Base-by-base conservation (phyloP, 2,329 filamentous ascomycete species). In the Rhytidhysteron rufulum region DNA sequence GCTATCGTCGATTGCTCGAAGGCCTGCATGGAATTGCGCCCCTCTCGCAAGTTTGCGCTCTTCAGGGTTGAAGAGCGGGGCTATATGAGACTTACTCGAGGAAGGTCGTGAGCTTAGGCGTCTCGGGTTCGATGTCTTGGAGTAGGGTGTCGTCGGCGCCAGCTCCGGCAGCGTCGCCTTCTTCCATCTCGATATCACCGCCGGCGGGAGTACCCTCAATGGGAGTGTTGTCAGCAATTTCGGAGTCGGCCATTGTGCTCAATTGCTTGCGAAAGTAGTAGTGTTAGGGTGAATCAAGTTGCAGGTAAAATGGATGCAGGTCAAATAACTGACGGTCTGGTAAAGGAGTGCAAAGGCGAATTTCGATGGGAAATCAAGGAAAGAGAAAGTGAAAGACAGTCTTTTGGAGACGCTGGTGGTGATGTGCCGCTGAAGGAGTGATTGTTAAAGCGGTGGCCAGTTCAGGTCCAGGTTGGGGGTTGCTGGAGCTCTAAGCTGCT, bases 161-260 rank as follows among this genome's bases (percentile, higher is more conserved):
- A 24, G 40, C 48, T 29, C 41, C 41, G 8, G 42, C 49, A 15
- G 45, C 54, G 13, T 46, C 48, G 8, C 52, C 55, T 18, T 67
- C 69, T 11, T 53, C 66, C 72, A 78, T 73, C 37, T 77, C 75
- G 21, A 77, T 60, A 47, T 79, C 74, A 3, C 62, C 65, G 8
- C 62, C 50, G 1, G 61, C 37, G 3, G 54, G 51, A 2, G 52
- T 57, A 38, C 47, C 53, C 46, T 62, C 61, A 7, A 59, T 29
- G 1, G 59, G 56, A 17, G 52, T 60, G 16, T 53, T 47, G 25
- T 39, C 34, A 5, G 34, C 2, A 11, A 31, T 34, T 10, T 57
- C 48, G n/a, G 34, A 17, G 38, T 59, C 58, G 8, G 45, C 35
- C 24, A 27, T 27, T 27, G 24, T 13, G 24, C 13, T 27, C 13